Evolutionary conservation across 306 rosid genomes (phyloP), one percentile per base, ranked within the genome.

Genomic region (Fragaria nilgerrensis): DNA sequence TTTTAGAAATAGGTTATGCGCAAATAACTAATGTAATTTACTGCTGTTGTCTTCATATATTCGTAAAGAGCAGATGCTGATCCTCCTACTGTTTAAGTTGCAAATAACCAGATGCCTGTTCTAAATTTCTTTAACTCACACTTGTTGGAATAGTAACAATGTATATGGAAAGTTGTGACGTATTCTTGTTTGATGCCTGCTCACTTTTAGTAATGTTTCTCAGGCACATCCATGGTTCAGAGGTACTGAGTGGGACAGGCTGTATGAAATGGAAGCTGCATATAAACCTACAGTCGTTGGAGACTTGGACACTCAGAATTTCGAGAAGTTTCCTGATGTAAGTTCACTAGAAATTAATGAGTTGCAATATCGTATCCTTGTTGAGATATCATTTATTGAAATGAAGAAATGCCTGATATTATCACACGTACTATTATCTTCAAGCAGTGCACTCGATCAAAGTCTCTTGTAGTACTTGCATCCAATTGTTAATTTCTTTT

Each of bases 181-280:
- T 45, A 17, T 17, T 12, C 8, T 61, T 75, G 59, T 20, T 44
- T 61, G 43, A n/a, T 58, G 47, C 36, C 56, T 71, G 16, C 70
- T 55, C 32, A 73, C 55, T 49, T 64, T 73, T 34, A 37, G 72
- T 49, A 39, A 52, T 68, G 82, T 76, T 83, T 84, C 72, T 48
- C 91, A 92, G 99, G 94, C 90, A 27, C 99, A 96, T 87, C 96
- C 98, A 81, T 96, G 99, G 99, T 96, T 96, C 85, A 81, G 74
- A 76, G 43, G 78, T 81, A 22, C 75, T 80, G 97, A 96, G 80
- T 96, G 99, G 99, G 99, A 96, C 78, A 86, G 79, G 87, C 97
- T 96, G 48, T 96, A 92, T 83, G 99, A 96, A 88, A 77, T 75
- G 69, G 99, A 96, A 83, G 97, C 99, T 68, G 98, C 97, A 22